phyloP scores from a whole-genome alignment of 1,139 yeast genomes.

The Saccharomyces hybrid region DNA sequence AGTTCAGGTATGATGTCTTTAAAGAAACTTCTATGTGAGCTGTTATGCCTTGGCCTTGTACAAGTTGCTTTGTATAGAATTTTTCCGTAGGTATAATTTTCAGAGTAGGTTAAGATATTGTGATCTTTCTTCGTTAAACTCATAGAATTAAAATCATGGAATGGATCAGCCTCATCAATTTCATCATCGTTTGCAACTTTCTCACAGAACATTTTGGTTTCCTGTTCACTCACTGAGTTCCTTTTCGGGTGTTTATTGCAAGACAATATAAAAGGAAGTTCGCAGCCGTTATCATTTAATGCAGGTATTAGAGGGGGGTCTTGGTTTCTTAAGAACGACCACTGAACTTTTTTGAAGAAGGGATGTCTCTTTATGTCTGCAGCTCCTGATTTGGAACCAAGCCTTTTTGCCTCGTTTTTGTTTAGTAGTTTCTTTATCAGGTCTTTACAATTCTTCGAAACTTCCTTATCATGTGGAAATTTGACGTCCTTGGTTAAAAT shows the following conservation, averaged over 20 bases:
- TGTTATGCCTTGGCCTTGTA: constrained; percentile 35
- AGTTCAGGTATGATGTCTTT: constrained; percentile 30
- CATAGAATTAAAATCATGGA: constrained; percentile 80
- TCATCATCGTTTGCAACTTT: constrained; percentile 30
- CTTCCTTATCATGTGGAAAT: constrained; percentile 49
- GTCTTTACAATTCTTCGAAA: constrained; percentile 70
- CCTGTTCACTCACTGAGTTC: constrained; percentile 27
- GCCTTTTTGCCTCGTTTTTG: constrained; percentile 79
- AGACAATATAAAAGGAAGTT: constrained; percentile 31
- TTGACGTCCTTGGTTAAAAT: constrained; percentile 75
- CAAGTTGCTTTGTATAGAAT: constrained; percentile 54
- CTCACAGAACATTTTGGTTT: constrained; percentile 37
- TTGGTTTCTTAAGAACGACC: constrained; percentile 90
- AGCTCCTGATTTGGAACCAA: constrained; percentile 92
- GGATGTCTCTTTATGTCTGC: constrained; percentile 86
- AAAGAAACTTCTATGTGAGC: constrained; percentile 33
- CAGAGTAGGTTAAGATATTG: constrained; percentile 43
- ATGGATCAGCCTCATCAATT: constrained; percentile 56
- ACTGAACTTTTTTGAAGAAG: constrained; percentile 82
- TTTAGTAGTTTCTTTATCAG: constrained; percentile 72
- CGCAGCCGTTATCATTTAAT: constrained; percentile 52
- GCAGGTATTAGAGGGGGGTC: constrained; percentile 94
- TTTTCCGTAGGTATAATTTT: constrained; percentile 52
- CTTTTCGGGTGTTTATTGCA: constrained; percentile 14
- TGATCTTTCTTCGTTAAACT: constrained; percentile 72